Conservation (phyloP, 2,329 filamentous ascomycete species). For the Aspergillus quadrilineatus region DNA sequence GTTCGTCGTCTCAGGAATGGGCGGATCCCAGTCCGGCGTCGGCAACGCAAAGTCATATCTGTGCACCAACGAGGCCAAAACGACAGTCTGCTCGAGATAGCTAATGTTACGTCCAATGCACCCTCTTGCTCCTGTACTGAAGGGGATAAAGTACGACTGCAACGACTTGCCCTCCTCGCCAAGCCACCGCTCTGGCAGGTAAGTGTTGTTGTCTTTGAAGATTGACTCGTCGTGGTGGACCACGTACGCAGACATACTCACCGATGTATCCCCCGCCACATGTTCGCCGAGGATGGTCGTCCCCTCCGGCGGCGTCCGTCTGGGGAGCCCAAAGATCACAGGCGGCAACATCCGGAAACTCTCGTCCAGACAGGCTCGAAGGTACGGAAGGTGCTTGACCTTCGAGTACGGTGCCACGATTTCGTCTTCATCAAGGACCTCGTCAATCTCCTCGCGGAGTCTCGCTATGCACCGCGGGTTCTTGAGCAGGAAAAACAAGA, state of each 20-base stretch:
- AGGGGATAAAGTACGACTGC: conserved; percentile 42
- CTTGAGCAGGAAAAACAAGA: conserved; percentile 53
- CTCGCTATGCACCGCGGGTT: conserved; percentile 44
- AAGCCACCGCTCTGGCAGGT: conserved; percentile 45
- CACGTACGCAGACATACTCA: conserved; percentile 42
- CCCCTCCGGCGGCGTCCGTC: conserved; percentile 48
- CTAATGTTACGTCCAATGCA: conserved; percentile 46
- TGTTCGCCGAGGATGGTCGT: conserved; percentile 41
- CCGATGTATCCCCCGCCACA: conserved; percentile 46
- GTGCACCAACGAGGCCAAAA: conserved; percentile 29
- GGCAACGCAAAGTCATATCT: conserved; percentile 22
- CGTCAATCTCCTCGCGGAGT: conserved; percentile 49
- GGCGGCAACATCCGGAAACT: conserved; percentile 48
- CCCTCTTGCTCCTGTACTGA: conserved; percentile 40
- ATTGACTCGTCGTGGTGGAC: conserved; percentile 40
- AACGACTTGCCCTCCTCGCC: conserved; percentile 40
- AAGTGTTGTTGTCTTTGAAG: conserved; percentile 41
- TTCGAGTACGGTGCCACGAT: conserved; percentile 50
- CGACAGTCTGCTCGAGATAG: conserved; percentile 56
- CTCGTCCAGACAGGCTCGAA: conserved; percentile 55
- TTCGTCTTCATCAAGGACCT: conserved; percentile 2
- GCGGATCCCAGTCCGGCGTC: not conserved
- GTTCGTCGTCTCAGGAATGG: not conserved
- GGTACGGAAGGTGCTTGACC: conserved; percentile 53
- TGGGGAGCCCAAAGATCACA: conserved; percentile 43